Base-by-base conservation (phyloP, 371 early-diverging fungal species). In the Mucor circinelloides region DNA sequence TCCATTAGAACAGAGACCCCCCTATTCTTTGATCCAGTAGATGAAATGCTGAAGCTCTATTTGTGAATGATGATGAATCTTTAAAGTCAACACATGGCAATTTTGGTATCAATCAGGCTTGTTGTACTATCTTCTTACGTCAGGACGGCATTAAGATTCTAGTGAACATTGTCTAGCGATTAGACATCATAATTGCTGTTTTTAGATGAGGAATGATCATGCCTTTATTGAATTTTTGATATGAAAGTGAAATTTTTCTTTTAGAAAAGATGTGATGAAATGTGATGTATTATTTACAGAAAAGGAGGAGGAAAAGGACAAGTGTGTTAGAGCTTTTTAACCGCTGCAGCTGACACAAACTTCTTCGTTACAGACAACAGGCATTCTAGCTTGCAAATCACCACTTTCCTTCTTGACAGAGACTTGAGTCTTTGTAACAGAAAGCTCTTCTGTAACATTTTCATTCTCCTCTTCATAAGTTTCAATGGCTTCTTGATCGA, bases 331-430 rank as follows among this genome's bases (percentile, higher is more conserved):
- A 6, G 7, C 6, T 34, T n/a, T 3, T 36, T 87, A 93, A 72
- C 91, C 93, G 42, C 88, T 87, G 85, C 97, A 97, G 86, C 90
- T 94, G 66, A 94, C 66, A 73, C 97, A 97, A 3, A 92, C 93
- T 46, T 97, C 95, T 59, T 97, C 97, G 68, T 83, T 82, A 82
- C 96, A 95, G 17, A 95, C 95, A 46, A 95, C 77, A 5, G 95
- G 72, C 96, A 97, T 66, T 86, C 76, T 78, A 92, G 17, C 25
- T 50, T 60, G 52, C 56, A 30, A 67, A 55, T 60, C 54, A 15
- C 23, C 28, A 31, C 28, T 63, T 32, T 19, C 28, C 78, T 36
- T 36, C 36, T 36, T 36, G 36, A 36, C 36, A 36, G 36, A 36
- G 3, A 36, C 36, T 36, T 36, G 36, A 3, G 10, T 36, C 36